Conservation (phyloP, 2,329 filamentous ascomycete species). For the Ascocoryne sarcoides region DNA sequence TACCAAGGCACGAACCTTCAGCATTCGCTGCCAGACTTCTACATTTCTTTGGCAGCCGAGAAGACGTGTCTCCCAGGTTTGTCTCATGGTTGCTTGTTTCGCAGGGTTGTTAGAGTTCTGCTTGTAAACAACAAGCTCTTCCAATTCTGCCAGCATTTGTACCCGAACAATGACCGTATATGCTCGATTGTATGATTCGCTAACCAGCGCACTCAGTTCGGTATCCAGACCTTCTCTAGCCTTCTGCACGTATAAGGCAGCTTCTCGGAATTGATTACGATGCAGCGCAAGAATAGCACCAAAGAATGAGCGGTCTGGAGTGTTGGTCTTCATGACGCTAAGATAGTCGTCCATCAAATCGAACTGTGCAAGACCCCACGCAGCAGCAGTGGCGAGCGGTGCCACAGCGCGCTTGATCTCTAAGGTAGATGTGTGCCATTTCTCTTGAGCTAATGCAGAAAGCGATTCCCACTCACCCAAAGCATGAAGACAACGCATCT, state of each 20-base stretch:
- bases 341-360: conserved; percentile 98
- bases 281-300: conserved; percentile 92
- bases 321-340: conserved; percentile 86
- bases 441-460: conserved; percentile 79
- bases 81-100: conserved; percentile 83
- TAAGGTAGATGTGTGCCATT: conserved; percentile 81
- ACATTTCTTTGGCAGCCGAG: conserved; percentile 95
- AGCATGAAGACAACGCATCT: conserved; percentile 97
- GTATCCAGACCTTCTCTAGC: conserved; percentile 91
- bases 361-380: conserved; percentile 95
- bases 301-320: conserved; percentile 94
- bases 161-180: conserved; percentile 98
- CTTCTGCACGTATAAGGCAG: conserved; percentile 79
- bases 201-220: conserved; percentile 90
- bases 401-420: conserved; percentile 89
- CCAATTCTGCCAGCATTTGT: conserved; percentile 96
- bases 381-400: conserved; percentile 85
- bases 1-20: conserved; percentile 86
- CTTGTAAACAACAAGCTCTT: conserved; percentile 97
- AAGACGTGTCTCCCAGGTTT: conserved; percentile 91
- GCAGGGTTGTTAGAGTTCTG: conserved; percentile 70
- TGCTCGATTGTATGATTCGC: conserved; percentile 94
- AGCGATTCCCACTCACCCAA: conserved; percentile 95
- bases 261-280: conserved; percentile 89
- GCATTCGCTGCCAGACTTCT: conserved; percentile 97